Evolutionary conservation across 306 rosid genomes (phyloP), one percentile per base, ranked within the genome.

Genomic region (Cucurbita maxima): DNA sequence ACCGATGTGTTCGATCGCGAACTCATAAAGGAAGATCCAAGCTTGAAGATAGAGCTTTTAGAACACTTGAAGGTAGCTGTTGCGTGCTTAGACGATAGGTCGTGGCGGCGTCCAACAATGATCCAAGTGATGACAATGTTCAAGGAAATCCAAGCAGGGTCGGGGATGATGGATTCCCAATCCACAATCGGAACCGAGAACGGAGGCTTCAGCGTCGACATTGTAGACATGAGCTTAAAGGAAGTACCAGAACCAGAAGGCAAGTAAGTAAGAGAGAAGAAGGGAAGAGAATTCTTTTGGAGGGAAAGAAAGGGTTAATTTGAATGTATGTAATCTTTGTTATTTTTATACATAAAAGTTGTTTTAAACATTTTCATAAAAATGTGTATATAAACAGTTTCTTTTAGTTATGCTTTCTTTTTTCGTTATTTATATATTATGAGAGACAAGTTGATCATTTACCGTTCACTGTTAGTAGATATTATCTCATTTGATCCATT

Each of bases 91-190:
- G 99, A 95, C 6, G 97, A 95, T 54, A 79, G 97, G 80, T 84
- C 77, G 0, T 88, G 85, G 91, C 73, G 82, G 78, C 90, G 99
- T 0, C 99, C 99, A 0, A 91, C 96, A 0, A 95, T 95, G 96
- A 86, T 95, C 74, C 87, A 95, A 74, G 99, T 95, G 41, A 84
- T 89, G 97, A 85, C 91, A 43, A 84, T 82, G 96, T 95, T 95
- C 75, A 95, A 95, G 88, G 96, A 84, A 79, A 91, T 95, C 72
- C 97, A 95, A 72, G 91, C 97, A 0, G 99, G 96, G 6, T 88
- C 92, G 0, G 99, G 97, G 13, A 85, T 94, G 14, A 85, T 94
- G 14, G 99, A 94, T 69, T 90, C 96, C 3, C 91, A 86, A 19
- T 89, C 96, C 44, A 88, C 96, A 34, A 89, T 91, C 72, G 89